Conservation (phyloP, 2,329 filamentous ascomycete genomes). For the Paramyrothecium roridum region DNA sequence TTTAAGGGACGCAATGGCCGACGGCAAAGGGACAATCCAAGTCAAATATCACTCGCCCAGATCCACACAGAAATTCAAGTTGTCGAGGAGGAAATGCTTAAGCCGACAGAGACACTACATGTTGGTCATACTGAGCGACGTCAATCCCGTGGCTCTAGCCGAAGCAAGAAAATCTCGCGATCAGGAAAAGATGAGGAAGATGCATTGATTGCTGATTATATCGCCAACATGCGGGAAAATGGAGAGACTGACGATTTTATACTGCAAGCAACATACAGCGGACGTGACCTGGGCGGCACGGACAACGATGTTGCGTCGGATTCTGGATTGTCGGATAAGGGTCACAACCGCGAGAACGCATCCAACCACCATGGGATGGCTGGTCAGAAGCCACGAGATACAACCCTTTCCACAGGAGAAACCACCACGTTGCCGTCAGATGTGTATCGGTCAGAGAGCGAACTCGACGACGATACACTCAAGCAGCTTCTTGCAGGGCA, state of each 20-base stretch:
- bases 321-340: neutral
- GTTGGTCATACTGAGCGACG: neutral
- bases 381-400: neutral
- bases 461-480: slow-evolving; percentile 21
- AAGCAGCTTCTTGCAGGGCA: slow-evolving; percentile 19
- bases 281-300: slow-evolving; percentile 21
- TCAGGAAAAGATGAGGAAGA: slow-evolving; percentile 41
- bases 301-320: slow-evolving; percentile 13
- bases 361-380: neutral
- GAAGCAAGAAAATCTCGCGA: slow-evolving; percentile 13
- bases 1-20: slow-evolving; percentile 54
- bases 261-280: slow-evolving; percentile 54
- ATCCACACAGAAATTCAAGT: slow-evolving; percentile 29
- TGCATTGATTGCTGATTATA: slow-evolving; percentile 64
- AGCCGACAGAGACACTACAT: neutral
- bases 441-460: slow-evolving; percentile 10
- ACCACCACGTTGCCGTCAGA: neutral
- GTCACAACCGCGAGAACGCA: neutral
- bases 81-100: slow-evolving; percentile 17
- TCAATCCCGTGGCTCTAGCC: slow-evolving; percentile 6
- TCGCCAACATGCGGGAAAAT: slow-evolving; percentile 59
- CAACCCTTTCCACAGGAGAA: neutral
- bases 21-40: slow-evolving; percentile 14
- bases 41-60: slow-evolving; percentile 17
- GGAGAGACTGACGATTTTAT: slow-evolving; percentile 58